A percentile compares a stretch with the other conserved stretches of the same genome.
phyloP scores from a whole-genome alignment of 192 early-diverging fungal genomes.

The Powellomyces hirtus region DNA sequence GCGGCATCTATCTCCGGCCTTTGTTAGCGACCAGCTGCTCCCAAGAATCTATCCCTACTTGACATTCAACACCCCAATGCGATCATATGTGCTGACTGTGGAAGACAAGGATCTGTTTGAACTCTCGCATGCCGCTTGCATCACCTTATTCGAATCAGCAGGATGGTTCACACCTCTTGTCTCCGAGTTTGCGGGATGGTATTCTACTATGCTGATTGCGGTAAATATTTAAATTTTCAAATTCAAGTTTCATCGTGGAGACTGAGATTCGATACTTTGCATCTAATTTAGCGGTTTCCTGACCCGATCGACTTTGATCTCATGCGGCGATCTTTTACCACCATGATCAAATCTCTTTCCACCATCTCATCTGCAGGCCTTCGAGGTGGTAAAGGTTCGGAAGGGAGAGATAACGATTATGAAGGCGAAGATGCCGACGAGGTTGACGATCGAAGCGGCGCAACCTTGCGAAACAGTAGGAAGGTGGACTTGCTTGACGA shows the following conservation, averaged over 20 bases:
- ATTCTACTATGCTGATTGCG: slow-evolving; percentile 8
- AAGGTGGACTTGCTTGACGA: not conserved
- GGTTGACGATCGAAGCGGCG: not conserved
- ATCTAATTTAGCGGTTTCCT: slow-evolving; percentile 5
- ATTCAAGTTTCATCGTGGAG: not conserved
- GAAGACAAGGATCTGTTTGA: slow-evolving; percentile 32
- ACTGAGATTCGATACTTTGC: not conserved
- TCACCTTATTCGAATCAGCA: slow-evolving; percentile 6
- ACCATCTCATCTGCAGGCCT: not conserved
- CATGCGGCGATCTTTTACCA: slow-evolving; percentile 13
- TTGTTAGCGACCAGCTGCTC: slow-evolving; percentile 1
- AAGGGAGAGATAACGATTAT: not conserved
- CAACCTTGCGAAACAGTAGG: not conserved
- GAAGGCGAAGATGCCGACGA: slow-evolving; percentile 3
- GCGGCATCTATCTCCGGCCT: slow-evolving; percentile 6
- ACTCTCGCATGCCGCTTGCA: slow-evolving; percentile 10
- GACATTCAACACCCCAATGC: not conserved
- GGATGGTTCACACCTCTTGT: not conserved
- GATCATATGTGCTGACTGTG: not conserved
- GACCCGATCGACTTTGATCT: slow-evolving; percentile 24
- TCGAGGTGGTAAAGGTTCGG: not conserved
- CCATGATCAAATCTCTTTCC: slow-evolving; percentile 15
- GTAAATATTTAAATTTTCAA: not conserved
- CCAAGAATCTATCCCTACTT: slow-evolving; percentile 24
- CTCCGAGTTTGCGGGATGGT: slow-evolving; percentile 20